Percentiles rank a stretch among this genome's conserved stretches.
Evolutionary conservation across 108 stramenopile species (phyloP).

Genomic region (Stephanodiscus triporus): DNA sequence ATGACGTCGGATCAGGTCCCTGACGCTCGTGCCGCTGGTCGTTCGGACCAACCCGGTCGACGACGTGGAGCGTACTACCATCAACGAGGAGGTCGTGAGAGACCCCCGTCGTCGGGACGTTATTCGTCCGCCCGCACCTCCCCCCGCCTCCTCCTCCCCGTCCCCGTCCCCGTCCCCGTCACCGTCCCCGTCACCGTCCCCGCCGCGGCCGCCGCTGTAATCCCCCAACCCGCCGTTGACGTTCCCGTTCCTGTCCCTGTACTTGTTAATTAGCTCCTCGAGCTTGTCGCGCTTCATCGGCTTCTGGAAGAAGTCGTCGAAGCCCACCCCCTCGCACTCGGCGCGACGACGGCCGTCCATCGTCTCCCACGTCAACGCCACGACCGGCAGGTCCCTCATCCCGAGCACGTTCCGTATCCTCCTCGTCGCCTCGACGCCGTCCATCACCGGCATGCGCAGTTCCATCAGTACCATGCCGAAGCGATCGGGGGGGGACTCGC

Average conservation of each 20-base stretch:
- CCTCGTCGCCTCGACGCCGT: constrained; percentile 56
- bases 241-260: not conserved
- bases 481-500: constrained; percentile 13
- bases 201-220: too few species aligned
- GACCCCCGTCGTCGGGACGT: too few species aligned
- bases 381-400: constrained; percentile 26
- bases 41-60: too few species aligned
- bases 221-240: too few species aligned
- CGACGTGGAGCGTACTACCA: too few species aligned
- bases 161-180: too few species aligned
- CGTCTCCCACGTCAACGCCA: constrained; percentile 37
- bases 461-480: constrained; percentile 61
- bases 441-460: constrained; percentile 63
- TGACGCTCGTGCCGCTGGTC: too few species aligned
- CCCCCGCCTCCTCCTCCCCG: too few species aligned
- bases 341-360: constrained; percentile 10
- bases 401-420: constrained; percentile 30
- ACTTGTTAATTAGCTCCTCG: not conserved
- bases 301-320: constrained; percentile 30
- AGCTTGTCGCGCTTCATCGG: constrained; percentile 17
- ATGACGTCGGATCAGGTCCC: too few species aligned
- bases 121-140: too few species aligned
- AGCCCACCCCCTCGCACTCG: constrained; percentile 37
- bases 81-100: too few species aligned
- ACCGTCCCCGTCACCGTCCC: too few species aligned